phyloP scores from a whole-genome alignment of 129 eudicot genomes.

The Helichrysum umbraculigerum region DNA sequence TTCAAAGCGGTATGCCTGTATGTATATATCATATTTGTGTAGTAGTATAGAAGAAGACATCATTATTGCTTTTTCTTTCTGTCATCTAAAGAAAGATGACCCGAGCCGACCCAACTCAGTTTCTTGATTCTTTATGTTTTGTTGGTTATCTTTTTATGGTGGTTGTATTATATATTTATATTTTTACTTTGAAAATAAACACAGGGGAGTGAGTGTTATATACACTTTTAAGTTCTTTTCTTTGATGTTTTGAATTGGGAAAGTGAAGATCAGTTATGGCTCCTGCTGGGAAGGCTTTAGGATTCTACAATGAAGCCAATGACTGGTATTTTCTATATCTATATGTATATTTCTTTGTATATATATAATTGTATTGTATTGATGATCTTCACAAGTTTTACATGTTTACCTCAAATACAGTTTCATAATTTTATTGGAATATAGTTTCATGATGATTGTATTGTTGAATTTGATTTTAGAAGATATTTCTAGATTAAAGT shows the following conservation, averaged over 20 bases:
- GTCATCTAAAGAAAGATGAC: conserved; percentile 19
- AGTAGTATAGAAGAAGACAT: conserved; percentile 28
- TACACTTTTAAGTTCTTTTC: neutral
- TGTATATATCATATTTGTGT: neutral
- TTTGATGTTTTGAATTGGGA: conserved; percentile 35
- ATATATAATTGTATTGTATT: neutral
- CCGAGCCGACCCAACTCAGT: conserved; percentile 25
- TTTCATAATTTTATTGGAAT: neutral
- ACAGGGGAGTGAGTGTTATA: too few relatives aligned
- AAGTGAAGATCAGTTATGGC: conserved; percentile 51
- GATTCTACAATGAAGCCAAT: conserved; percentile 56
- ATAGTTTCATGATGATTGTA: too few relatives aligned
- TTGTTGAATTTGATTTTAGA: neutral
- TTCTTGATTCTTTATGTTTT: conserved; percentile 30
- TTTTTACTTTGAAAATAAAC: too few relatives aligned
- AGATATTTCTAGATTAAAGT: neutral
- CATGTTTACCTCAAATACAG: too few relatives aligned
- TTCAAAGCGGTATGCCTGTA: conserved; percentile 25
- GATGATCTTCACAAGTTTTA: conserved; percentile 16
- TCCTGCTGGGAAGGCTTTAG: conserved; percentile 57
- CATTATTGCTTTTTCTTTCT: conserved; percentile 30
- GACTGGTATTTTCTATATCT: conserved; percentile 53
- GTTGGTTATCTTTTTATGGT: conserved; percentile 32
- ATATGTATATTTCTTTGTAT: conserved; percentile 2
- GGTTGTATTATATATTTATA: neutral